phyloP scores from a whole-genome alignment of 202 grass and related monocot genomes.

The Setaria italica region DNA sequence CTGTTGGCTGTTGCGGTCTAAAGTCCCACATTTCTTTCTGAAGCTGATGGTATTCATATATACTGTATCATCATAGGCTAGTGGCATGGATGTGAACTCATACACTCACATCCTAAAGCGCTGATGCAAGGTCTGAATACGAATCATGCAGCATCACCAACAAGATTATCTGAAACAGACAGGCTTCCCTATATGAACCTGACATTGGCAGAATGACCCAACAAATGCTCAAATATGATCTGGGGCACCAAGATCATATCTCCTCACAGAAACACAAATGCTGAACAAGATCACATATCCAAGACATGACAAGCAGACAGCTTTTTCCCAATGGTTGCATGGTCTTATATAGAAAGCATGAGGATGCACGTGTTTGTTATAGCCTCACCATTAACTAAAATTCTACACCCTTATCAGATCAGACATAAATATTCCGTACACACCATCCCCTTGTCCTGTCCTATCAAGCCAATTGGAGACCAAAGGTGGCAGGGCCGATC shows the following conservation, averaged over 20 bases:
- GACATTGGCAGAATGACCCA: background rate
- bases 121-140: background rate
- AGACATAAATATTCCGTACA: background rate
- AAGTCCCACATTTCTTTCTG: background rate
- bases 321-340: background rate
- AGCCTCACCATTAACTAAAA: background rate
- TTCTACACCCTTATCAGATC: background rate
- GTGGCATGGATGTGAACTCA: background rate
- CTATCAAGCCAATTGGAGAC: background rate
- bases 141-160: slow-evolving; percentile 20
- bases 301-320: background rate
- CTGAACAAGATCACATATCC: background rate
- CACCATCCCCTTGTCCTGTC: background rate
- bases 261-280: background rate
- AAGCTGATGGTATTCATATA: background rate
- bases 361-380: background rate
- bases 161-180: background rate
- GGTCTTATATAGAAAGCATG: background rate
- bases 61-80: background rate
- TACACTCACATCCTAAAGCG: slow-evolving; percentile 2
- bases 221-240: background rate
- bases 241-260: background rate
- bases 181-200: slow-evolving; percentile 5
- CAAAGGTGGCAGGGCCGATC: background rate
- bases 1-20: background rate